These are phyloP conservation scores for Podaxis carcinomalis DNA, from an alignment of 768 basidiomycete genomes.

Conservation along the genomic window DNA sequence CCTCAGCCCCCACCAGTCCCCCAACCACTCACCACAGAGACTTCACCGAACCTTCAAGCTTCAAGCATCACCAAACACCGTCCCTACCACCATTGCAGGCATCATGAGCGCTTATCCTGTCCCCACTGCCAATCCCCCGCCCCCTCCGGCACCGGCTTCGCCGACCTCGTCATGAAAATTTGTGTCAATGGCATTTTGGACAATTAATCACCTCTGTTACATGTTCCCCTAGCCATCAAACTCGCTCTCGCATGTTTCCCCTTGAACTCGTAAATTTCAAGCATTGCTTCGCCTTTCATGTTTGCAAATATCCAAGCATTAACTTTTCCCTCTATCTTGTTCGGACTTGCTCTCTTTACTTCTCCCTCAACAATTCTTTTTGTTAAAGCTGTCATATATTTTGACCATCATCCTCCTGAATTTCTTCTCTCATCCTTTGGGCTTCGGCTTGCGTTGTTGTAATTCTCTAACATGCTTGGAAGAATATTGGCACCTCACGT, in stretches of 20 bases:
- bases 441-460: background rate
- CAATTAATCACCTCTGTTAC: conserved; percentile 8
- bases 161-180: conserved; percentile 2
- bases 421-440: conserved; percentile 2
- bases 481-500: background rate
- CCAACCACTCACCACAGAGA: background rate
- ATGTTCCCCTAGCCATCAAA: conserved; percentile 3
- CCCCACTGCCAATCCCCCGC: conserved; percentile 16
- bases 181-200: conserved; percentile 6
- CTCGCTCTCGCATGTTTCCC: background rate
- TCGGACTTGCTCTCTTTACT: background rate
- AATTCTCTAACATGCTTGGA: background rate
- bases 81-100: conserved; percentile 33
- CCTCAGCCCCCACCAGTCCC: background rate
- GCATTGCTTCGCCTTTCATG: background rate
- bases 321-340: too few relatives aligned
- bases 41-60: background rate
- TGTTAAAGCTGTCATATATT: background rate
- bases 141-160: background rate
- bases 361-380: too few relatives aligned
- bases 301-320: background rate
- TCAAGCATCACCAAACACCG: background rate
- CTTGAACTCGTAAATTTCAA: conserved; percentile 1
- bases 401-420: background rate
- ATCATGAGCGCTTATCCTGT: conserved; percentile 70